Conservation (phyloP, 768 basidiomycete species). For the Ephemerocybe angulata region DNA sequence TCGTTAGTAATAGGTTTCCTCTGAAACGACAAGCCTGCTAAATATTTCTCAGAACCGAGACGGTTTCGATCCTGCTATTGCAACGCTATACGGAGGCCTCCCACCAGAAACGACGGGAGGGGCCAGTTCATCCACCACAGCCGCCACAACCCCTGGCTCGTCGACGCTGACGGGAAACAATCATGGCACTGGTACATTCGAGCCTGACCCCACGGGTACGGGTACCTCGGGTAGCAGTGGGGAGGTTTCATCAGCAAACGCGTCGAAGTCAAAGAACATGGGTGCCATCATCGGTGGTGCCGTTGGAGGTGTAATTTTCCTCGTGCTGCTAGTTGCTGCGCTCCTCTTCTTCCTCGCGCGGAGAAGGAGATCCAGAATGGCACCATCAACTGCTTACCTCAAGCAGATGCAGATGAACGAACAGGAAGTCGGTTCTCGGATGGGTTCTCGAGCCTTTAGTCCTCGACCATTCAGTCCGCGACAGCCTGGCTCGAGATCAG, state of each 20-base stretch:
- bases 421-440: too few species aligned
- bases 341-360: constrained; percentile 18
- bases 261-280: constrained; percentile 18
- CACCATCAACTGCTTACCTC: constrained; percentile 23
- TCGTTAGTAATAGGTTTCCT: background rate
- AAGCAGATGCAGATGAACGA: constrained; percentile 14
- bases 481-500: background rate
- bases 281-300: constrained; percentile 49
- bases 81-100: background rate
- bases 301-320: constrained; percentile 36
- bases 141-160: background rate
- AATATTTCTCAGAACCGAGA: constrained; percentile 9
- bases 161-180: too few species aligned
- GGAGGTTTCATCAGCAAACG: too few species aligned
- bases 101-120: background rate
- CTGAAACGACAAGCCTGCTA: too few species aligned
- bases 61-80: background rate
- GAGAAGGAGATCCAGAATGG: constrained; percentile 15
- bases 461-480: background rate
- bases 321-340: constrained; percentile 22
- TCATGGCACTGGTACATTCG: too few species aligned
- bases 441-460: background rate
- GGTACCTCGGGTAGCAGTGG: too few species aligned
- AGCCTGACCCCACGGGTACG: too few species aligned
- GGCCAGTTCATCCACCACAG: background rate